These are phyloP conservation scores for Cornus kousa DNA, from an alignment of 148 eudicot species.

Conservation along the genomic window DNA sequence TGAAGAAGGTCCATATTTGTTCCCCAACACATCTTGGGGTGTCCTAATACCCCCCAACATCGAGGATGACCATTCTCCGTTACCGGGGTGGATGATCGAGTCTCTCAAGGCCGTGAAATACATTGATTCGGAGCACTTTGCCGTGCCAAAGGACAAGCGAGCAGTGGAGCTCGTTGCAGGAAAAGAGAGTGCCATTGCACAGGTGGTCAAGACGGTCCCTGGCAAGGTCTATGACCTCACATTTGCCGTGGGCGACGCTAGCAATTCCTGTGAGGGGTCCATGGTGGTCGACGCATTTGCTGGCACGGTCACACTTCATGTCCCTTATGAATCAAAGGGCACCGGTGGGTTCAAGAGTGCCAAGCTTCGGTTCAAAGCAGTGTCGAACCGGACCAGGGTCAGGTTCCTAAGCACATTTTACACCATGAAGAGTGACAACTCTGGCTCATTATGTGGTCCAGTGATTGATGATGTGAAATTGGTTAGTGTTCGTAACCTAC, in stretches of 20 bases:
- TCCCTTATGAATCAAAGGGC: constrained; percentile 35
- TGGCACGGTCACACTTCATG: constrained; percentile 16
- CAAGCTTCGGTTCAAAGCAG: constrained; percentile 27
- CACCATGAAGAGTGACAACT: constrained; percentile 38
- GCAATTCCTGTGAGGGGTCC: constrained; percentile 31
- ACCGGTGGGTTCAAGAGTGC: constrained; percentile 33
- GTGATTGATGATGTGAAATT: constrained; percentile 42
- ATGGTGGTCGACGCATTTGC: constrained; percentile 37
- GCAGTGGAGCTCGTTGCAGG: constrained; percentile 41
- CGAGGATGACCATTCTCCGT: constrained; percentile 40
- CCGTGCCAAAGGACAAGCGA: constrained; percentile 37
- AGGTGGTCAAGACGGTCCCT: constrained; percentile 25
- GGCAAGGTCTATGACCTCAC: constrained; percentile 28
- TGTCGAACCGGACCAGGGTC: constrained; percentile 17
- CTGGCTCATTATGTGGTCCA: constrained; percentile 49
- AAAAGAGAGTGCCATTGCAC: constrained; percentile 41
- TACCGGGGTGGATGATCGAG: constrained; percentile 42
- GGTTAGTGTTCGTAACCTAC: constrained; percentile 20
- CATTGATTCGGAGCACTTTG: constrained; percentile 31
- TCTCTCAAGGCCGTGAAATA: constrained; percentile 41
- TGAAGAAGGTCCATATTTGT: constrained; percentile 42
- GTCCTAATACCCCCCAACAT: constrained; percentile 39
- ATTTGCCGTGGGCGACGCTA: constrained; percentile 37
- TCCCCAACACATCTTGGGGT: constrained; percentile 36
- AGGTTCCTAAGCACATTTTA: constrained; percentile 39